Evolutionary conservation across 2,329 filamentous ascomycete species (phyloP).

Genomic region (Fusarium chaquense): DNA sequence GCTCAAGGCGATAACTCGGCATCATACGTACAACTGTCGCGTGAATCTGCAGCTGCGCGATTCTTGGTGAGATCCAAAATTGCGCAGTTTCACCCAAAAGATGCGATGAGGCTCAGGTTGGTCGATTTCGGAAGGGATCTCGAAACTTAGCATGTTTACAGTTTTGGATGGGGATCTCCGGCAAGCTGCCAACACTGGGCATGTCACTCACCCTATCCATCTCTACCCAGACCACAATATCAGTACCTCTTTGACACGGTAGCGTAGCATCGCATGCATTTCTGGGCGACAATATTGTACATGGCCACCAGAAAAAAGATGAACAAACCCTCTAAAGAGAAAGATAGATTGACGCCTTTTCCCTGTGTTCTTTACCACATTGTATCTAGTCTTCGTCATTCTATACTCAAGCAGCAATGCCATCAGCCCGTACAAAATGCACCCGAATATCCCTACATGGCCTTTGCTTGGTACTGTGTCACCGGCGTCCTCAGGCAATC

Average conservation of each 20-base stretch:
- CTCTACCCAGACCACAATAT: not conserved
- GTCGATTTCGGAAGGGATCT: conserved; percentile 74
- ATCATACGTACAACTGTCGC: conserved; percentile 68
- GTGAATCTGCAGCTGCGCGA: conserved; percentile 72
- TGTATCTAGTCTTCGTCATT: conserved; percentile 35
- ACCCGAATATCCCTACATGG: conserved; percentile 52
- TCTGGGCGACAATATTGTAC: not conserved
- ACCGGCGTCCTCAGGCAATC: conserved; percentile 74
- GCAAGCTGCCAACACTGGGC: not conserved
- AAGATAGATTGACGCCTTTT: conserved; percentile 2
- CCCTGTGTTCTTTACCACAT: conserved; percentile 17
- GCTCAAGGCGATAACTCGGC: conserved; percentile 66
- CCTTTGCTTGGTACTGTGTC: conserved; percentile 70
- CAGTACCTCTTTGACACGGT: not conserved
- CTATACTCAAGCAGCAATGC: conserved; percentile 4
- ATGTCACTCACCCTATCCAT: not conserved
- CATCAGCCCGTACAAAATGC: not conserved
- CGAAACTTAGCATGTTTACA: conserved; percentile 57
- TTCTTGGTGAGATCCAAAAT: conserved; percentile 75
- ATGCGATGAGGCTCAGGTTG: conserved; percentile 69
- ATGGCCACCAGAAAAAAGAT: not conserved
- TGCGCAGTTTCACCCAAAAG: conserved; percentile 73
- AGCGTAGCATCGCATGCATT: no score
- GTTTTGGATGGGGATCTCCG: not conserved
- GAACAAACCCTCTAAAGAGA: not conserved